phyloP scores from a whole-genome alignment of 2,329 filamentous ascomycete genomes.

The Talaromyces sp. region DNA sequence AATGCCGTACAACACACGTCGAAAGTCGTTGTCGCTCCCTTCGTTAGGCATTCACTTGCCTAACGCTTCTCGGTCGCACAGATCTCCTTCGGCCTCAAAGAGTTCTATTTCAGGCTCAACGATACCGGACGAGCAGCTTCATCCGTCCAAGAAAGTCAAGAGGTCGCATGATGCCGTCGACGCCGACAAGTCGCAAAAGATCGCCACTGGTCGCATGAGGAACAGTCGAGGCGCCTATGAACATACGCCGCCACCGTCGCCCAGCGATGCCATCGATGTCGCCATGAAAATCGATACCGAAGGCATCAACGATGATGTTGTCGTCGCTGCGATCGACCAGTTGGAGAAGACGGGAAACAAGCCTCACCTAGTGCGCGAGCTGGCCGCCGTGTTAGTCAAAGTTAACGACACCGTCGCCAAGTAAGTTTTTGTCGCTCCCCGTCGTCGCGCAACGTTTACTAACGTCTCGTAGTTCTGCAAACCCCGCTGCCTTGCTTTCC shows the following conservation, averaged over 20 bases:
- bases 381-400: constrained; percentile 73
- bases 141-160: constrained; percentile 68
- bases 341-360: constrained; percentile 86
- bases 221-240: constrained; percentile 54
- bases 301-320: constrained; percentile 89
- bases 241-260: constrained; percentile 77
- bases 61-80: constrained; percentile 53
- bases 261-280: constrained; percentile 49
- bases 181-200: constrained; percentile 35
- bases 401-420: constrained; percentile 82
- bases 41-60: constrained; percentile 87
- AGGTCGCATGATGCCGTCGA: constrained; percentile 61
- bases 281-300: constrained; percentile 68
- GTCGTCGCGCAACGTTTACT: constrained; percentile 8
- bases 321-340: constrained; percentile 83
- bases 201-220: constrained; percentile 24
- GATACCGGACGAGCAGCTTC: constrained; percentile 45
- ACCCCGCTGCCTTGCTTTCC: constrained; percentile 91
- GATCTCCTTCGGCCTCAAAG: constrained; percentile 60
- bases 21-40: constrained; percentile 89
- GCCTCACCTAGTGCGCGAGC: constrained; percentile 90
- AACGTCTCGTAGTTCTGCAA: constrained; percentile 63
- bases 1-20: constrained; percentile 95
- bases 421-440: constrained; percentile 55
- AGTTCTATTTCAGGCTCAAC: constrained; percentile 51